Conservation (phyloP, 495 filamentous ascomycete genomes). For the Schizothecium vesticola region DNA sequence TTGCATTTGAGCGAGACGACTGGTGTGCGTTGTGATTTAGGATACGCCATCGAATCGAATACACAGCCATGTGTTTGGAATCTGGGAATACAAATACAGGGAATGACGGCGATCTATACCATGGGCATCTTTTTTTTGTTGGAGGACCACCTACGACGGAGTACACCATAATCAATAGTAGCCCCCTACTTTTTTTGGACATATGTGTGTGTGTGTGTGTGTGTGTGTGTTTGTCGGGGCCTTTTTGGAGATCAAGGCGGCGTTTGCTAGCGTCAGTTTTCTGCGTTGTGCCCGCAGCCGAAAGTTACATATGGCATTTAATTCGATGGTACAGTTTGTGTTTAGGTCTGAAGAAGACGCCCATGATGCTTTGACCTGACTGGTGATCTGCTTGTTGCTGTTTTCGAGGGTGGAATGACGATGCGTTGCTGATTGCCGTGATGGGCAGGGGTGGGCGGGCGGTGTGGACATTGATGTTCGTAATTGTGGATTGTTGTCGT, state of each 20-base stretch:
- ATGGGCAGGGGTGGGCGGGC: background rate
- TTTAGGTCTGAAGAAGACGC: too few relatives aligned
- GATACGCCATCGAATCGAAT: background rate
- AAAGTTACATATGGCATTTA: background rate
- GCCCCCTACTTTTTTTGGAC: background rate
- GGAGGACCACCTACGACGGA: background rate
- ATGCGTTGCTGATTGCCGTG: background rate
- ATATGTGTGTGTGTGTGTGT: too few relatives aligned
- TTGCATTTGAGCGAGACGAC: background rate
- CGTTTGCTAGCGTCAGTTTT: background rate
- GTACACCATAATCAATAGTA: background rate
- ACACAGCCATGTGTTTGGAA: background rate
- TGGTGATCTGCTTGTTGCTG: background rate
- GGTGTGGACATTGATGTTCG: background rate
- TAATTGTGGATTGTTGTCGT: background rate
- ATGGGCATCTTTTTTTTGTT: background rate
- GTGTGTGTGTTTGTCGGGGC: background rate
- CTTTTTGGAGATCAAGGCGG: background rate
- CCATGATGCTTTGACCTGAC: background rate
- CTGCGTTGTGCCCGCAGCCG: background rate
- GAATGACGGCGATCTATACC: background rate
- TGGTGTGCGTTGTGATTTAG: background rate
- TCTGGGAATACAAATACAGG: background rate
- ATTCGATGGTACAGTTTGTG: background rate
- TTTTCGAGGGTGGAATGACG: background rate